Percentiles rank a stretch among this genome's conserved stretches.
Evolutionary conservation across 1,284 basidiomycete species (phyloP).

Genomic region (Apiotrichum veenhuisii): DNA sequence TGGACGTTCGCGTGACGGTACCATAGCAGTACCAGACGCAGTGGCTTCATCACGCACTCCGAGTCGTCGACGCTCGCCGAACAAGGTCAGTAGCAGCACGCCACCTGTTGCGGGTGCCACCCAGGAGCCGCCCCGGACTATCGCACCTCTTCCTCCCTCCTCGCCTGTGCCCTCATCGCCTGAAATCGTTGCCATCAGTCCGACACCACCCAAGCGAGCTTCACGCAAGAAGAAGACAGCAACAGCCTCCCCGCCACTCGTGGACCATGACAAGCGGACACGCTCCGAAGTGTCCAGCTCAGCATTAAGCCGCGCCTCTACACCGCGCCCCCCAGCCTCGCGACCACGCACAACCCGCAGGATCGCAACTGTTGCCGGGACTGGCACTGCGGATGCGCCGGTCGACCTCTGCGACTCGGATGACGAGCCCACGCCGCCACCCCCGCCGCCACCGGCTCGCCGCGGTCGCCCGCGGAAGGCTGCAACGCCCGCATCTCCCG

Average conservation of each 20-base stretch:
- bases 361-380: neutral
- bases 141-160: no score
- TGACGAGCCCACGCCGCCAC: neutral
- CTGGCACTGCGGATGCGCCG: neutral
- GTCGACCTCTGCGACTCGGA: constrained; percentile 2
- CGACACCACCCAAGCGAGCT: neutral
- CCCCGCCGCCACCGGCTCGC: neutral
- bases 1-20: no score
- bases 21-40: no score
- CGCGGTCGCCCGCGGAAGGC: neutral
- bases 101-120: no score
- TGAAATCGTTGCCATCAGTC: neutral
- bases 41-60: no score
- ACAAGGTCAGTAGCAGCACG: no score
- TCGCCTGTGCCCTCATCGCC: no score
- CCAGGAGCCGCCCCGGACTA: no score
- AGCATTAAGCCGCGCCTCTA: neutral
- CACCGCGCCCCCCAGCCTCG: neutral
- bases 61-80: no score
- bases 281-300: neutral
- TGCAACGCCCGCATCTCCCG: neutral
- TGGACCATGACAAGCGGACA: neutral
- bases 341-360: neutral
- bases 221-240: neutral
- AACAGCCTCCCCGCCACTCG: neutral